These are phyloP conservation scores for Selaginella tamariscina DNA, from an alignment of 75 land plant genomes.

Conservation along the genomic window DNA sequence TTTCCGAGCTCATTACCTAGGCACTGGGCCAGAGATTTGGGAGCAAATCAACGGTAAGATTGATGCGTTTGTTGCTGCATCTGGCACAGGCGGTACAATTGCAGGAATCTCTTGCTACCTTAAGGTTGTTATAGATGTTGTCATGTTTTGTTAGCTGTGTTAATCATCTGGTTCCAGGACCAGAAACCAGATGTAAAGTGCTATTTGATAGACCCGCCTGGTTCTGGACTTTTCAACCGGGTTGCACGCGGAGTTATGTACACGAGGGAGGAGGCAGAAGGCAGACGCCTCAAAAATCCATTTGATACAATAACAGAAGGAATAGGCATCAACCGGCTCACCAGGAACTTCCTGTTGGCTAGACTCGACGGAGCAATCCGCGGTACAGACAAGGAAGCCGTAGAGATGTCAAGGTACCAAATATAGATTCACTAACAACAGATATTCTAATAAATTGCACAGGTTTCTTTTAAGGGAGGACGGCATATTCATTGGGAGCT, in stretches of 20 bases:
- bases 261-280: slow-evolving; percentile 94
- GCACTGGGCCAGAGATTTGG: slow-evolving; percentile 98
- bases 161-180: slow-evolving; percentile 41
- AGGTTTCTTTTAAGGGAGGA: slow-evolving; percentile 84
- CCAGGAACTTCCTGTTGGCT: slow-evolving; percentile 74
- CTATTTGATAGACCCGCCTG: slow-evolving; percentile 93
- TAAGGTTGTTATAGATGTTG: slow-evolving; percentile 44
- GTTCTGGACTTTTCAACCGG: slow-evolving; percentile 82
- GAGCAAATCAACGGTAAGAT: slow-evolving; percentile 69
- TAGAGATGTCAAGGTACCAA: slow-evolving; percentile 90
- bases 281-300: slow-evolving; percentile 77
- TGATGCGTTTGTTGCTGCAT: slow-evolving; percentile 92
- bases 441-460: not conserved
- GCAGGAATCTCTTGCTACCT: slow-evolving; percentile 83
- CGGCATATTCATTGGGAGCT: slow-evolving; percentile 92
- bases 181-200: slow-evolving; percentile 63
- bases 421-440: not conserved
- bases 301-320: slow-evolving; percentile 99
- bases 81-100: slow-evolving; percentile 96
- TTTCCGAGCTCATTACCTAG: slow-evolving; percentile 79
- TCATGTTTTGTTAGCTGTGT: not conserved
- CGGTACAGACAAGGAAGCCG: slow-evolving; percentile 90
- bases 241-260: slow-evolving; percentile 98
- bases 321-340: slow-evolving; percentile 91
- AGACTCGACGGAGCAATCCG: slow-evolving; percentile 85